Percentiles rank a stretch among this genome's conserved stretches.
phyloP scores from a whole-genome alignment of 768 basidiomycete species.

The Phylloporus rhodoxanthus region DNA sequence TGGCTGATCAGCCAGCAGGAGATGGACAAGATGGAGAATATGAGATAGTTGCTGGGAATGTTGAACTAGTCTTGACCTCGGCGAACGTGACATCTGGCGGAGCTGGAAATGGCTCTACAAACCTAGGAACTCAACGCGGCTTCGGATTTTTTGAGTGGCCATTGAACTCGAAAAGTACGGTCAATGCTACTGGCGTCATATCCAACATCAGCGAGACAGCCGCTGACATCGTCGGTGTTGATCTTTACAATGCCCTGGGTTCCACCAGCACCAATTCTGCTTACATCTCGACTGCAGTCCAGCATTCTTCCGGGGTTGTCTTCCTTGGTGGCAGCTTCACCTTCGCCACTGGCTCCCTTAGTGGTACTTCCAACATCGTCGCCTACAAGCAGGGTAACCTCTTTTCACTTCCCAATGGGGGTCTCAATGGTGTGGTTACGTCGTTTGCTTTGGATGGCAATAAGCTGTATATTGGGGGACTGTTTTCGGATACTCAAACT shows the following conservation, averaged over 20 bases:
- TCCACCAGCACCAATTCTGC: constrained; percentile 33
- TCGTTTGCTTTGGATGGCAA: constrained; percentile 60
- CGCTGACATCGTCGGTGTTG: constrained; percentile 57
- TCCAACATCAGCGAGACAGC: constrained; percentile 67
- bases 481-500: constrained; percentile 66
- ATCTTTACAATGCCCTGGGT: constrained; percentile 58
- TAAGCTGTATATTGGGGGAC: constrained; percentile 79
- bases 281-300: constrained; percentile 50
- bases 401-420: constrained; percentile 49
- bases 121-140: constrained; percentile 38
- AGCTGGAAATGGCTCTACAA: constrained; percentile 27
- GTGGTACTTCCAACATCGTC: constrained; percentile 64
- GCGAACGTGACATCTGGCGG: constrained; percentile 40
- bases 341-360: constrained; percentile 49
- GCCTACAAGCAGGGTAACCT: constrained; percentile 58
- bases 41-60: constrained; percentile 77
- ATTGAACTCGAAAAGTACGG: constrained; percentile 35
- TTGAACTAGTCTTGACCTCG: constrained; percentile 74
- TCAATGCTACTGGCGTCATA: constrained; percentile 58
- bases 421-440: constrained; percentile 75
- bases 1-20: constrained; percentile 62
- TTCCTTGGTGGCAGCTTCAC: constrained; percentile 78
- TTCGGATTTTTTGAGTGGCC: constrained; percentile 94
- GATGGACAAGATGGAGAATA: constrained; percentile 62
- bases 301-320: constrained; percentile 59